Evolutionary conservation across 163 green algal species (phyloP), one percentile per base, ranked within the genome.

Genomic region (Chlamydomonas reinhardtii): DNA sequence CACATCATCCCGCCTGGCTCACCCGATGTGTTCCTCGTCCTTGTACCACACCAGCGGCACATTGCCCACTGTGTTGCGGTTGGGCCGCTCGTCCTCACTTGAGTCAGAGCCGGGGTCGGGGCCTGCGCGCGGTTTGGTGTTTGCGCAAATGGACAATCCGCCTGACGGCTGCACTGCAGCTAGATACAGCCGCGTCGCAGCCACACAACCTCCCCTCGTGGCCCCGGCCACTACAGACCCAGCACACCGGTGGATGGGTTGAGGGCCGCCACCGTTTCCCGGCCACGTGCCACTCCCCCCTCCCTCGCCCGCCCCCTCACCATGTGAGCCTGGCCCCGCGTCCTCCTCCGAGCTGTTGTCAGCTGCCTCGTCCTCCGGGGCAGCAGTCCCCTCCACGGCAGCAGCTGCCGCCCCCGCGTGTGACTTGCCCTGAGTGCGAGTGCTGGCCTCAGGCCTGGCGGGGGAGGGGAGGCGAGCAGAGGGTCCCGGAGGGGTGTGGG

Each of bases 11-110:
- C 56, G 9, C 2, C 5, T 12, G 5, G 20, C 62, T 34, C 62
- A 70, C 54, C 97, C 97, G 39, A 99, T 97, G 88, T 99, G 98
- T 66, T 98, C 95, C 92, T 99, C 98, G 39, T 98, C 91, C 71
- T 96, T 95, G 90, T 99, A 99, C 98, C 98, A 99, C 66, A 94
- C 88, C 73, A 99, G 87, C 0, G 98, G 98, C 59, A 99, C 96
- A 0, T 95, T 89, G 2, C 97, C 97, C 16, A 99, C 91, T 89
- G 94, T 92, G 91, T 99, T 99, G 43, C 95, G 90, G 65, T 92
- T 92, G 34, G 94, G 93, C 17, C 95, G 90, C 85, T 98, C 97
- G 70, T 99, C 97, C 78, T 99, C 96, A 8, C 95, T 98, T 0
- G 95, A 98, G 80, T 99, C 96, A 54, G 86, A 95, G 64, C 91